Evolutionary conservation across 1,284 basidiomycete genomes (phyloP).

Genomic region (Ceratobasidium sp.): DNA sequence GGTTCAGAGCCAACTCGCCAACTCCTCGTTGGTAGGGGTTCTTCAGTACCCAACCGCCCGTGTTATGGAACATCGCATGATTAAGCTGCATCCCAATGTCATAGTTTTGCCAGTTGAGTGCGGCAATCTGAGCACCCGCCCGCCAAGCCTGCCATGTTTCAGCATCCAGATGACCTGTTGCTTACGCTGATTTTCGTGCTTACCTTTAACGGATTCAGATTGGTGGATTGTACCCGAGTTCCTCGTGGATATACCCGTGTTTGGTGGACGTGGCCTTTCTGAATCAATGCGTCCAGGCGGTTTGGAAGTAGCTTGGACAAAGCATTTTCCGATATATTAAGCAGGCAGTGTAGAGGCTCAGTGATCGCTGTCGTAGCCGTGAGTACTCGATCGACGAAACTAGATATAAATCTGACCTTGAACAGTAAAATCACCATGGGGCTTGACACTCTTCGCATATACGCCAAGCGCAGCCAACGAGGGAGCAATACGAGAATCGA

Average conservation of each 20-base stretch:
- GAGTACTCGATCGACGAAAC: neutral
- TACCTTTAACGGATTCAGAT: slow-evolving; percentile 38
- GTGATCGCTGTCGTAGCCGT: slow-evolving; percentile 21
- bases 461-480: slow-evolving; percentile 33
- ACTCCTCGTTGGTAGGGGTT: slow-evolving; percentile 3
- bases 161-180: neutral
- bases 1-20: neutral
- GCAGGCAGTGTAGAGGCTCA: slow-evolving; percentile 46
- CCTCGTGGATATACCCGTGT: slow-evolving; percentile 54
- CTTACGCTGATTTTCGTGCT: slow-evolving; percentile 47
- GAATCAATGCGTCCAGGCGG: slow-evolving; percentile 44
- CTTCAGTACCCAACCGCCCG: slow-evolving; percentile 36
- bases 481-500: slow-evolving; percentile 33
- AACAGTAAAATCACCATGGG: slow-evolving; percentile 25
- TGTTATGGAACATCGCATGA: slow-evolving; percentile 50
- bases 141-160: slow-evolving; percentile 33
- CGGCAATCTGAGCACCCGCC: slow-evolving; percentile 53
- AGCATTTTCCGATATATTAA: slow-evolving; percentile 52
- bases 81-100: slow-evolving; percentile 52
- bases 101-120: slow-evolving; percentile 52
- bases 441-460: slow-evolving; percentile 43
- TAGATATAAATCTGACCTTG: neutral
- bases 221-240: slow-evolving; percentile 41
- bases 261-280: slow-evolving; percentile 50
- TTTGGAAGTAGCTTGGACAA: slow-evolving; percentile 48